Percentiles rank a stretch among this genome's conserved stretches.
These are phyloP conservation scores for Amanita subjunquillea DNA, from an alignment of 768 basidiomycete species.

Conservation along the genomic window DNA sequence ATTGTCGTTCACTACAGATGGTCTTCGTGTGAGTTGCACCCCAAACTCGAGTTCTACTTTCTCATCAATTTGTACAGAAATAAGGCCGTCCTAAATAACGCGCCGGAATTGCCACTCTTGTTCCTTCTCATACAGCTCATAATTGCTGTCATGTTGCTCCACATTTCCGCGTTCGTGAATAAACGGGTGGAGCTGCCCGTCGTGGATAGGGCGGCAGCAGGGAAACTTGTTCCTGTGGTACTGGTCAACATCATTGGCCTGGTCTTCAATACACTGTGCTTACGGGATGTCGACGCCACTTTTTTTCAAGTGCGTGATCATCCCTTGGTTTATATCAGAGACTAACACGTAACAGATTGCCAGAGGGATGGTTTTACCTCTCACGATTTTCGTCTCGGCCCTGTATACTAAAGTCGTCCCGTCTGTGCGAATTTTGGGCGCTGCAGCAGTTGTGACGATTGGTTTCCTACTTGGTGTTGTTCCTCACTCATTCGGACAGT, in stretches of 20 bases:
- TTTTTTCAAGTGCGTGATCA: slow-evolving; percentile 56
- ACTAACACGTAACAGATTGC: slow-evolving; percentile 48
- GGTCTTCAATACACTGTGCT: slow-evolving; percentile 71
- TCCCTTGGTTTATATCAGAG: neutral
- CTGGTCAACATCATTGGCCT: slow-evolving; percentile 65
- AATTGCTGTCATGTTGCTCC: slow-evolving; percentile 58
- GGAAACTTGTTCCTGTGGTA: slow-evolving; percentile 53
- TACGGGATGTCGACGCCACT: slow-evolving; percentile 69
- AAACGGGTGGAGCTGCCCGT: slow-evolving; percentile 47
- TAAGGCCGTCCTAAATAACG: slow-evolving; percentile 61
- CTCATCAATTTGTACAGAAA: slow-evolving; percentile 34
- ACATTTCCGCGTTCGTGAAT: slow-evolving; percentile 36
- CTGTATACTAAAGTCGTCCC: slow-evolving; percentile 45
- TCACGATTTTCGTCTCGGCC: slow-evolving; percentile 70
- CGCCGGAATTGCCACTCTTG: slow-evolving; percentile 55
- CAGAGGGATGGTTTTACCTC: slow-evolving; percentile 71
- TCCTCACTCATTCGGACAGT: slow-evolving; percentile 38
- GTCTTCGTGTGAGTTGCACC: slow-evolving; percentile 33
- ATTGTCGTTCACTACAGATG: slow-evolving; percentile 24
- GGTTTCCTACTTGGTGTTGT: slow-evolving; percentile 74
- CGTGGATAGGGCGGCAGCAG: slow-evolving; percentile 38
- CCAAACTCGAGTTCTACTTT: neutral
- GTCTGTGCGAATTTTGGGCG: slow-evolving; percentile 39
- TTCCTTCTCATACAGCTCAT: slow-evolving; percentile 63
- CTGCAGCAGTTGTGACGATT: slow-evolving; percentile 53